These are phyloP conservation scores for Rhizopus delemar DNA, from an alignment of 371 early-diverging fungal species.

Conservation along the genomic window DNA sequence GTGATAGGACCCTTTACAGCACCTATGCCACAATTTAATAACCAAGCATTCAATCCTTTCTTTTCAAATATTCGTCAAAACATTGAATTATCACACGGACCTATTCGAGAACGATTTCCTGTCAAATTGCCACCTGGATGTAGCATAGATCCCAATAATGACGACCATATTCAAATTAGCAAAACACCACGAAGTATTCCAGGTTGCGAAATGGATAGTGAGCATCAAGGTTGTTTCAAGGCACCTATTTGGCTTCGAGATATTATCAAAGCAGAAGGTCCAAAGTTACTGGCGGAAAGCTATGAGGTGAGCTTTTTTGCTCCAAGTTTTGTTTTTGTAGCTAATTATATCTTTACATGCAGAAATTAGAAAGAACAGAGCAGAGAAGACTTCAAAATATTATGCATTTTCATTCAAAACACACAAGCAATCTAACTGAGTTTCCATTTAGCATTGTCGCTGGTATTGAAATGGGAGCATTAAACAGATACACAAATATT, in stretches of 20 bases:
- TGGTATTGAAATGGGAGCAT: conserved; percentile 65
- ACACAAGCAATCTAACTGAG: conserved; percentile 40
- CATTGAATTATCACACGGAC: conserved; percentile 36
- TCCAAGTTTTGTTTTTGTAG: conserved; percentile 10
- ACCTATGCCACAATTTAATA: conserved; percentile 43
- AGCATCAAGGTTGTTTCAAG: conserved; percentile 9
- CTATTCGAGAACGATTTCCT: conserved; percentile 44
- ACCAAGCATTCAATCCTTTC: conserved; percentile 46
- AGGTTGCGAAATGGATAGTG: conserved; percentile 19
- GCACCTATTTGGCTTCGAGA: conserved; percentile 38
- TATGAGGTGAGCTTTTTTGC: conserved; percentile 42
- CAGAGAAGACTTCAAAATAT: conserved; percentile 64
- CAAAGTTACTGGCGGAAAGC: conserved; percentile 40
- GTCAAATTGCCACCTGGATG: conserved; percentile 33
- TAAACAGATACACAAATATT: conserved; percentile 79
- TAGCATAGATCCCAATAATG: conserved; percentile 20
- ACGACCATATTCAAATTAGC: neutral
- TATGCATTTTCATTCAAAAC: conserved; percentile 59
- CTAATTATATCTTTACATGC: no score
- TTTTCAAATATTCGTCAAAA: conserved; percentile 49
- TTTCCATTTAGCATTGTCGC: conserved; percentile 64
- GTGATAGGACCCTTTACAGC: conserved; percentile 43
- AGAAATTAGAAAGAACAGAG: conserved; percentile 62
- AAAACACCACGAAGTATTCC: conserved; percentile 23
- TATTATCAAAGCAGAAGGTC: conserved; percentile 30